Conservation (phyloP, 805 yeast species). For the Yamadazyma nakazawae region DNA sequence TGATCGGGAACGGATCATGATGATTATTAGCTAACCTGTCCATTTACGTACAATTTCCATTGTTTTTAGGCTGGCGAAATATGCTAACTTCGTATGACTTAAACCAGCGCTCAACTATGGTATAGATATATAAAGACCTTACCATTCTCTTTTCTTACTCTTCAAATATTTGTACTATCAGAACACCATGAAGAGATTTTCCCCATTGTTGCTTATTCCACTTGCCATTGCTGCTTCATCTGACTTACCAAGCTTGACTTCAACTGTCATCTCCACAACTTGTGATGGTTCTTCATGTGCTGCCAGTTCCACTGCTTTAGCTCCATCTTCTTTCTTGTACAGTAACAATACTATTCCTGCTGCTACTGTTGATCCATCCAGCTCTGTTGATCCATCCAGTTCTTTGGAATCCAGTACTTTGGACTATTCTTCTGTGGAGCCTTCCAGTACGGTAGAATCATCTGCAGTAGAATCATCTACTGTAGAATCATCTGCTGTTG, state of each 20-base stretch:
- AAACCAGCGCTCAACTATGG: constrained; percentile 2
- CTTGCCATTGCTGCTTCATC: constrained; percentile 22
- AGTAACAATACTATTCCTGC: constrained; percentile 9
- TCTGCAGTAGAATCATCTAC: background rate
- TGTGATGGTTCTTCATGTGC: constrained; percentile 7
- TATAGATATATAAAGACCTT: background rate
- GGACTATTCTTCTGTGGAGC: too few species aligned
- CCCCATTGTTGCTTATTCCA: constrained; percentile 16
- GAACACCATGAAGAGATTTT: constrained; percentile 3
- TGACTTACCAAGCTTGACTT: constrained; percentile 18
- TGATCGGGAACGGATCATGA: background rate
- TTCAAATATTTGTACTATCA: background rate
- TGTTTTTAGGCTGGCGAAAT: constrained; percentile 1
- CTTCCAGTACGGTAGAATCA: background rate
- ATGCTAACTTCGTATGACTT: background rate
- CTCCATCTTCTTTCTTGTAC: constrained; percentile 22
- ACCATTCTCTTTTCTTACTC: background rate
- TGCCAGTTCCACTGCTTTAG: constrained; percentile 12
- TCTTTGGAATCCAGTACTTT: constrained; percentile 1
- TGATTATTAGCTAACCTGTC: background rate
- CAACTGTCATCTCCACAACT: constrained; percentile 19
- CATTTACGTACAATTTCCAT: background rate
- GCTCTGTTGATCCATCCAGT: background rate
- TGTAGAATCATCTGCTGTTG: background rate
- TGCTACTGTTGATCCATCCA: background rate